Evolutionary conservation across 345 rosid species (phyloP).

Genomic region (Melaleuca alternifolia): DNA sequence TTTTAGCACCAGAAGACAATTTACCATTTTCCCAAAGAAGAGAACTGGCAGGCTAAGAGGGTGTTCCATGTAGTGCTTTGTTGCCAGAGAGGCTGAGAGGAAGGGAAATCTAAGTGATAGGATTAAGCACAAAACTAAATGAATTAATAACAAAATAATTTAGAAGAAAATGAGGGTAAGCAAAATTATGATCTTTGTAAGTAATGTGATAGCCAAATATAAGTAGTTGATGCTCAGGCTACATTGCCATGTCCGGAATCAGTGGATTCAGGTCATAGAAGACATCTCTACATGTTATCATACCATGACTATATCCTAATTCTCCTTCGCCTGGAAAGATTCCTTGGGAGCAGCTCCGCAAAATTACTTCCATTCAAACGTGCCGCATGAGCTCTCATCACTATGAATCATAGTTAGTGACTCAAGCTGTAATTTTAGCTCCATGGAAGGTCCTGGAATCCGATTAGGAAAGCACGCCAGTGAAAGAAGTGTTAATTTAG

Average conservation of each 20-base stretch:
- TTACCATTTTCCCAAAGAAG: slow-evolving; percentile 68
- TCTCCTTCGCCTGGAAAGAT: not conserved
- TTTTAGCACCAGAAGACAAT: slow-evolving; percentile 67
- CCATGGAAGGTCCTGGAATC: not conserved
- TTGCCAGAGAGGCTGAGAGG: slow-evolving; percentile 70
- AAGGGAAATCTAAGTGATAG: not conserved
- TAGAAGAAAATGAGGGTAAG: not conserved
- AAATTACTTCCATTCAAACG: not conserved
- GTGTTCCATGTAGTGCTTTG: slow-evolving; percentile 79
- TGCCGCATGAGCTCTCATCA: not conserved
- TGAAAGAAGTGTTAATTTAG: not conserved
- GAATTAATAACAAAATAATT: not conserved
- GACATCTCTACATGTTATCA: not conserved
- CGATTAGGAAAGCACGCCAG: not conserved
- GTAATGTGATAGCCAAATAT: not conserved
- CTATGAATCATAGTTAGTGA: not conserved
- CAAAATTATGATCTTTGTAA: not conserved
- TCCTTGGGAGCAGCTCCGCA: not conserved
- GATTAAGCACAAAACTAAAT: not conserved
- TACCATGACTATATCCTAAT: not conserved
- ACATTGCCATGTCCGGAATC: not conserved
- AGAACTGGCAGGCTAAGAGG: slow-evolving; percentile 62
- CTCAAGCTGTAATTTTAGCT: not conserved
- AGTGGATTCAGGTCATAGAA: not conserved
- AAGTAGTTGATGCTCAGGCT: not conserved